A percentile compares a stretch with the other conserved stretches of the same genome.
These are phyloP conservation scores for Aspergillus leporis DNA, from an alignment of 495 filamentous ascomycete species.

Conservation along the genomic window DNA sequence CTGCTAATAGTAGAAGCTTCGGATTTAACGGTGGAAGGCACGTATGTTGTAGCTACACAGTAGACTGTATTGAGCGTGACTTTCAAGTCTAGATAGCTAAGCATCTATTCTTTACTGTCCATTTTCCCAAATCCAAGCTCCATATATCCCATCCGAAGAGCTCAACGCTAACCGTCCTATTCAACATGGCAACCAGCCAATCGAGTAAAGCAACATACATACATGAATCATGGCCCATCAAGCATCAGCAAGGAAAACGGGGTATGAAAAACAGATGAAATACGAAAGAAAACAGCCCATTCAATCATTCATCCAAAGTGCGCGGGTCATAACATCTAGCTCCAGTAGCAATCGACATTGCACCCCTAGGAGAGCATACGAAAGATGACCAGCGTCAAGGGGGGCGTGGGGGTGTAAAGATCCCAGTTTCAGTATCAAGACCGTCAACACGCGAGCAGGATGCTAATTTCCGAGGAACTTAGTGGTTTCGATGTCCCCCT, in stretches of 20 bases:
- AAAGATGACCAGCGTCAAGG: neutral
- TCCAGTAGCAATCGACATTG: neutral
- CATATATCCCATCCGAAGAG: neutral
- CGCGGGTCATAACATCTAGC: neutral
- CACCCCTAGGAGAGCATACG: neutral
- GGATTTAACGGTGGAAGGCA: too few relatives aligned
- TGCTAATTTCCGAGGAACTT: constrained; percentile 11
- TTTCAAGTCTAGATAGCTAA: constrained; percentile 1
- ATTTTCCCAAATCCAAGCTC: neutral
- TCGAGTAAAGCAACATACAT: constrained; percentile 12
- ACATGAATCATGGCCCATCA: constrained; percentile 32
- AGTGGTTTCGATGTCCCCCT: constrained; percentile 9
- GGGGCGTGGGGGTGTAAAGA: too few relatives aligned
- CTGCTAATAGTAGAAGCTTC: too few relatives aligned
- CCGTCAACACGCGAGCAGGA: too few relatives aligned
- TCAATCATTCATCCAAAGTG: constrained; percentile 10
- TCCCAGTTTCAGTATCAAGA: too few relatives aligned
- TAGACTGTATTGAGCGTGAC: neutral
- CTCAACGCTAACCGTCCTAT: constrained; percentile 6
- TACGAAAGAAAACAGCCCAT: constrained; percentile 5
- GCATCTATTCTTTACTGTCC: constrained; percentile 1
- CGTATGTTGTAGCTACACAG: too few relatives aligned
- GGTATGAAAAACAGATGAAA: constrained; percentile 22
- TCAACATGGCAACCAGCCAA: constrained; percentile 4
- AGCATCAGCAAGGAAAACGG: constrained; percentile 18